Conservation (phyloP, 129 eudicot species). For the Flaveria robusta region DNA sequence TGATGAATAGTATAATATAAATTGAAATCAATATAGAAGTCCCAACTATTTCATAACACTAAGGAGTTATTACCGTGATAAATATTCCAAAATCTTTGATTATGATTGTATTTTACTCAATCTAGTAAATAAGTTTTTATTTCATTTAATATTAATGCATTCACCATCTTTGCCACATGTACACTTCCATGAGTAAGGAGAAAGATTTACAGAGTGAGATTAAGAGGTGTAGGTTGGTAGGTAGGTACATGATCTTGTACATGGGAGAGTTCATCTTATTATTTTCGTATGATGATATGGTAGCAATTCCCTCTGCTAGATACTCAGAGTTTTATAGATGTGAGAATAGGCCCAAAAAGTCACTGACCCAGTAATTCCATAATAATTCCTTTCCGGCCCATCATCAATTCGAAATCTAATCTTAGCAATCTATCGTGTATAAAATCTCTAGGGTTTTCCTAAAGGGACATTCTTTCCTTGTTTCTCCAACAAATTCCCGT, state of each 20-base stretch:
- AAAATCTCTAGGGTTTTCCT: conserved; percentile 26
- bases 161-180: not conserved
- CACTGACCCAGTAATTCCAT: not conserved
- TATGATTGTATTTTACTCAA: conserved; percentile 2
- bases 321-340: not conserved
- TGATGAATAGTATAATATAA: not conserved
- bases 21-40: not conserved
- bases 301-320: not conserved
- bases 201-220: conserved; percentile 13
- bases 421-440: not conserved
- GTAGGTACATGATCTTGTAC: not conserved
- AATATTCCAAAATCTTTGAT: not conserved
- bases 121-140: not conserved
- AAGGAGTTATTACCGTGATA: conserved; percentile 10
- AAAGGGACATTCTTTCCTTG: not conserved
- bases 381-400: conserved; percentile 15
- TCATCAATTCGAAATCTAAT: not conserved
- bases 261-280: not conserved
- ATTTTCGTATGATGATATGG: not conserved
- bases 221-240: conserved; percentile 1
- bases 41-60: conserved; percentile 4
- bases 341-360: conserved; percentile 26
- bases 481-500: too few relatives aligned
- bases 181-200: not conserved
- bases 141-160: conserved; percentile 14